A percentile compares a stretch with the other conserved stretches of the same genome.
These are phyloP conservation scores for Dioscorea zingiberensis DNA, from an alignment of 106 monocot genomes.

Conservation along the genomic window DNA sequence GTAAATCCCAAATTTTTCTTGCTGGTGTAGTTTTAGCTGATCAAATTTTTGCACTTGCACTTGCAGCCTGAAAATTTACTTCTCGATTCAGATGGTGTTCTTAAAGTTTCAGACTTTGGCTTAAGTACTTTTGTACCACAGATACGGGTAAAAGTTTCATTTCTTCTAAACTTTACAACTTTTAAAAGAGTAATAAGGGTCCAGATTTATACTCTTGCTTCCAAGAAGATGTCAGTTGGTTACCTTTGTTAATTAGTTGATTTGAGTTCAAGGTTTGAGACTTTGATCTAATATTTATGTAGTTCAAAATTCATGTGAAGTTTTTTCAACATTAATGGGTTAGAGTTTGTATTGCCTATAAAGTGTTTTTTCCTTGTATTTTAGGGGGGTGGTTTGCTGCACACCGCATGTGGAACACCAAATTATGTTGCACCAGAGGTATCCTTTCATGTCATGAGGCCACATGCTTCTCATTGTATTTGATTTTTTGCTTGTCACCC, in stretches of 20 bases:
- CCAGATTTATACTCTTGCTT: background rate
- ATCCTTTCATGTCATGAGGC: background rate
- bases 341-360: background rate
- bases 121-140: constrained; percentile 78
- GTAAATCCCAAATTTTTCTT: background rate
- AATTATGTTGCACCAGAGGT: constrained; percentile 98
- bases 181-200: background rate
- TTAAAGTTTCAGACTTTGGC: constrained; percentile 91
- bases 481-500: background rate
- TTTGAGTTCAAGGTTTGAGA: background rate
- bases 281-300: background rate
- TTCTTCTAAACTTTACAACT: background rate
- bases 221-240: background rate
- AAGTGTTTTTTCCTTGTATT: background rate
- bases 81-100: constrained; percentile 62
- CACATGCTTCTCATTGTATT: too few species aligned
- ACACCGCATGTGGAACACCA: constrained; percentile 84
- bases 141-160: constrained; percentile 29
- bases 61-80: constrained; percentile 94
- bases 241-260: background rate
- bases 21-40: background rate
- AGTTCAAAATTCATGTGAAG: background rate
- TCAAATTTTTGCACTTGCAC: background rate
- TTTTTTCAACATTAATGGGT: background rate
- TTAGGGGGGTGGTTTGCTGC: constrained; percentile 57